Conservation (phyloP, 805 yeast species). For the Candida oleophila region DNA sequence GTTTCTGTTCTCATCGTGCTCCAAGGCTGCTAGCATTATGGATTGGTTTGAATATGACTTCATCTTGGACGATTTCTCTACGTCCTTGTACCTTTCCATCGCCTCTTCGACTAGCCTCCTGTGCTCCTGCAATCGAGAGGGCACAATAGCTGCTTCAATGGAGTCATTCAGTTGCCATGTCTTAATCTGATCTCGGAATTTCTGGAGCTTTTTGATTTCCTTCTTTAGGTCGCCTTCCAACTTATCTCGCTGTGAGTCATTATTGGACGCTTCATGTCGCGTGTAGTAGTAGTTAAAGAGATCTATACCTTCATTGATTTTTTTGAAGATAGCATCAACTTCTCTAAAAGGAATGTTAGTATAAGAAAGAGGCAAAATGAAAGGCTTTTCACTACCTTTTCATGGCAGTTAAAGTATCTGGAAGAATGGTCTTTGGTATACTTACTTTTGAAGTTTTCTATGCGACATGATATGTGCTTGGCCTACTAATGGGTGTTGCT, state of each 20-base stretch:
- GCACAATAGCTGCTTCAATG: constrained; percentile 24
- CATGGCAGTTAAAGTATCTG: background rate
- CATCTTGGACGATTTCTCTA: constrained; percentile 42
- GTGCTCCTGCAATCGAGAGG: constrained; percentile 33
- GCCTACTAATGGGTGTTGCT: background rate
- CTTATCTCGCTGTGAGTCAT: constrained; percentile 44
- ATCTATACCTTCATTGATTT: constrained; percentile 45
- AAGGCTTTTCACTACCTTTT: too few species aligned
- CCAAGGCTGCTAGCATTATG: constrained; percentile 42
- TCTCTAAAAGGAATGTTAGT: constrained; percentile 23
- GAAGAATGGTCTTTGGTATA: constrained; percentile 6
- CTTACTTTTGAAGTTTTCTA: constrained; percentile 39
- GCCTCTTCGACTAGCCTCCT: constrained; percentile 43
- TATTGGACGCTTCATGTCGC: constrained; percentile 39
- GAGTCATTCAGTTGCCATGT: constrained; percentile 42
- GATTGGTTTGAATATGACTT: constrained; percentile 45
- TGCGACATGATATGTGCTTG: constrained; percentile 19
- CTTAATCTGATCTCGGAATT: constrained; percentile 45
- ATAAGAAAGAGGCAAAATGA: too few species aligned
- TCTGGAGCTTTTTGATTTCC: constrained; percentile 45
- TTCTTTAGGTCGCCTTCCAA: constrained; percentile 44
- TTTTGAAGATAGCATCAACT: constrained; percentile 42
- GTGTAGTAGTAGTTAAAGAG: constrained; percentile 44
- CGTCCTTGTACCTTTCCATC: constrained; percentile 45
- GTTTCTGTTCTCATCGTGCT: constrained; percentile 21